These are phyloP conservation scores for Aspergillus amoenus DNA, from an alignment of 2,329 filamentous ascomycete species.

Conservation along the genomic window DNA sequence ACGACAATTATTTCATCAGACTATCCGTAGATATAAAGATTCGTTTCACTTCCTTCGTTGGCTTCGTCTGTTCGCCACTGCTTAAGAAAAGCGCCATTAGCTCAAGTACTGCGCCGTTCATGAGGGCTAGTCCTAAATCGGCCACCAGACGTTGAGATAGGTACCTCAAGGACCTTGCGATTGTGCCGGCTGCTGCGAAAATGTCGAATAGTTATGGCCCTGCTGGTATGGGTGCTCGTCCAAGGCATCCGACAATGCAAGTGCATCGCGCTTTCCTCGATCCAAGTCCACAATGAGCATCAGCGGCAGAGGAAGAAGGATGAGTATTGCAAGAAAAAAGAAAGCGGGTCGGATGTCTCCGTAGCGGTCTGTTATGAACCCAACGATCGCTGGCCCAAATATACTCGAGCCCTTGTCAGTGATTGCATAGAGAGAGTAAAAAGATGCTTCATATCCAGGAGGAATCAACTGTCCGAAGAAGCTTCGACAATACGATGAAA, in stretches of 20 bases:
- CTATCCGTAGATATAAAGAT: too few species aligned
- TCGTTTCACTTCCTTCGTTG: too few species aligned
- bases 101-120: not conserved
- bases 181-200: constrained; percentile 8
- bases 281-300: constrained; percentile 86
- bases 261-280: constrained; percentile 68
- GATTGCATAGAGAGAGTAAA: constrained; percentile 95
- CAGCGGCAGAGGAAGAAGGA: constrained; percentile 78
- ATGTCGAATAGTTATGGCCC: constrained; percentile 26
- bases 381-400: constrained; percentile 92
- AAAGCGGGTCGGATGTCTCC: constrained; percentile 85
- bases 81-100: not conserved
- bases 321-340: constrained; percentile 83
- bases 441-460: constrained; percentile 89
- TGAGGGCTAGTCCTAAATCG: not conserved
- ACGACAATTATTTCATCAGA: too few species aligned
- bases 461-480: constrained; percentile 93
- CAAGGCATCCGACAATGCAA: constrained; percentile 59
- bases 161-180: not conserved
- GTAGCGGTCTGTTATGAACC: constrained; percentile 81
- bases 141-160: too few species aligned
- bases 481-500: constrained; percentile 88
- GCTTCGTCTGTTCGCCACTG: too few species aligned
- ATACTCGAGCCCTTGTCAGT: constrained; percentile 95
- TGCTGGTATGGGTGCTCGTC: constrained; percentile 27